Conservation (phyloP, 2,329 filamentous ascomycete species). For the Botryosphaeria dothidea region DNA sequence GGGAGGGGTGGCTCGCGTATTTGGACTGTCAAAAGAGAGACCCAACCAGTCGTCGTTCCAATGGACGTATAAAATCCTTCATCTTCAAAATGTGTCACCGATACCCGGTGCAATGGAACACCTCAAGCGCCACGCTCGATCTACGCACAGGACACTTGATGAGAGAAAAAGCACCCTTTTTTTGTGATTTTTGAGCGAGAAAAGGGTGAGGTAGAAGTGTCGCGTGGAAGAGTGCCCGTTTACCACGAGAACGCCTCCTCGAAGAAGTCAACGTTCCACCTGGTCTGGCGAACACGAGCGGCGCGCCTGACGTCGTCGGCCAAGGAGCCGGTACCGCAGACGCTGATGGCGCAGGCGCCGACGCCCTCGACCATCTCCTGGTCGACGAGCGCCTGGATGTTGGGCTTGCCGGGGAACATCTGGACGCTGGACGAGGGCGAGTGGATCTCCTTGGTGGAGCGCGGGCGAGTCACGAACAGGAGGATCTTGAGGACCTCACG, state of each 20-base stretch:
- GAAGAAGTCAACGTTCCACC: conserved; percentile 72
- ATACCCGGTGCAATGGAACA: neutral
- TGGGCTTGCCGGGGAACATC: conserved; percentile 88
- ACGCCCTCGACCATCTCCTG: conserved; percentile 80
- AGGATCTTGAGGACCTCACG: conserved; percentile 82
- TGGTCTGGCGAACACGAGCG: conserved; percentile 64
- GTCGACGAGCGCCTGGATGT: conserved; percentile 74
- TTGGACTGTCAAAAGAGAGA: neutral
- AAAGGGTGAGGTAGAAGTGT: neutral
- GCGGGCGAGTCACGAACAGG: conserved; percentile 86
- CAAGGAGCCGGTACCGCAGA: conserved; percentile 73
- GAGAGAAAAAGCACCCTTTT: conserved; percentile 5
- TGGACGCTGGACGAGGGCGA: conserved; percentile 78
- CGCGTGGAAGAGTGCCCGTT: neutral
- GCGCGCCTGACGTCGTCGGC: conserved; percentile 73
- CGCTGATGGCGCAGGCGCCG: conserved; percentile 85
- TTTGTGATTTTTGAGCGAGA: neutral
- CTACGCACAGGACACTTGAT: conserved; percentile 1
- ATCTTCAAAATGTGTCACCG: neutral
- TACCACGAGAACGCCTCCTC: conserved; percentile 75
- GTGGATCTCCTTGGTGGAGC: conserved; percentile 77
- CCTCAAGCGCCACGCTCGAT: conserved; percentile 14
- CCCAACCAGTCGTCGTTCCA: neutral
- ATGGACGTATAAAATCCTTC: neutral
- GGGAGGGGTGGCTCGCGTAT: neutral